These are phyloP conservation scores for Xylaria sp. DNA, from an alignment of 2,329 filamentous ascomycete species.

Conservation along the genomic window DNA sequence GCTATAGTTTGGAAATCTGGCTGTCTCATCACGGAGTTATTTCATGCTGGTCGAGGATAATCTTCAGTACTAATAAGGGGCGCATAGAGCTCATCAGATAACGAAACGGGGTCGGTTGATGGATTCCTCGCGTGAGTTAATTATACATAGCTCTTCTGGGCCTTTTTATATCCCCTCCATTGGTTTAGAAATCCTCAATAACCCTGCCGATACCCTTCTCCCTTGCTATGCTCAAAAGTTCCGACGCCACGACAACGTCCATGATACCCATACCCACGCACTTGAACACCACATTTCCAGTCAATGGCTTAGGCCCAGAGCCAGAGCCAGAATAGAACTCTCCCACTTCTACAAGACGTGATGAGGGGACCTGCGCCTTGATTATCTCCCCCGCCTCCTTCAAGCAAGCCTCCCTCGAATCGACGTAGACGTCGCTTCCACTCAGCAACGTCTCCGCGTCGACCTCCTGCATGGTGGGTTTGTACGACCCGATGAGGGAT, in stretches of 20 bases:
- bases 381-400: conserved; percentile 69
- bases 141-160: not conserved
- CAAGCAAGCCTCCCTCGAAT: conserved; percentile 62
- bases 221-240: conserved; percentile 34
- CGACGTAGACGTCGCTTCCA: conserved; percentile 46
- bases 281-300: conserved; percentile 34
- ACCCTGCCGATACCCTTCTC: conserved; percentile 12
- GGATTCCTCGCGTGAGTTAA: not conserved
- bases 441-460: conserved; percentile 60
- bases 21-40: no score
- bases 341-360: conserved; percentile 68
- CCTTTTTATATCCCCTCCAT: not conserved
- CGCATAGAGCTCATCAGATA: no score
- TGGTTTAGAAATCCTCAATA: conserved; percentile 2
- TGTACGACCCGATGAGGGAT: conserved; percentile 56
- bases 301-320: conserved; percentile 9
- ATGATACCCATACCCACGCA: conserved; percentile 35
- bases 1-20: no score
- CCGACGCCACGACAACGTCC: conserved; percentile 38
- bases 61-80: no score
- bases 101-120: not conserved
- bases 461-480: conserved; percentile 67
- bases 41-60: no score
- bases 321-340: conserved; percentile 14
- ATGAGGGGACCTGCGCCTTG: conserved; percentile 58